Percentiles rank a stretch among this genome's conserved stretches.
Evolutionary conservation across 129 eudicot species (phyloP).

Genomic region (Escallonia herrerae): DNA sequence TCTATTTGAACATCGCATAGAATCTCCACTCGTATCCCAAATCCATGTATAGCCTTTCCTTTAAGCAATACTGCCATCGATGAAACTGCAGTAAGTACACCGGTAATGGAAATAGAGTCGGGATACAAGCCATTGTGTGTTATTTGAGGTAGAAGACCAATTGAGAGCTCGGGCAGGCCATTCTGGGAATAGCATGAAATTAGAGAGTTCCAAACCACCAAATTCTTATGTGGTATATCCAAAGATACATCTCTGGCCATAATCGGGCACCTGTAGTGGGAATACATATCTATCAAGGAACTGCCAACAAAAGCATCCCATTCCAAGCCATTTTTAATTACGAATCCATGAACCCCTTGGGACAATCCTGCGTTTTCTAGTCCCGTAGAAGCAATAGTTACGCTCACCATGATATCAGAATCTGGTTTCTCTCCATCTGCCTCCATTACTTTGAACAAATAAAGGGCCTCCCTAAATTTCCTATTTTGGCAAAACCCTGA

Average conservation of each 20-base stretch:
- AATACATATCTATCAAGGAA: slow-evolving; percentile 28
- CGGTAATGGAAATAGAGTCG: slow-evolving; percentile 27
- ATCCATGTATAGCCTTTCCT: slow-evolving; percentile 37
- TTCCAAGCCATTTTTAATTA: slow-evolving; percentile 25
- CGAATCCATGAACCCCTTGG: slow-evolving; percentile 21
- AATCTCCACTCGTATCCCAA: slow-evolving; percentile 12
- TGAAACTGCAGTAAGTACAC: slow-evolving; percentile 28
- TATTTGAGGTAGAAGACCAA: slow-evolving; percentile 30
- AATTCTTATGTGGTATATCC: slow-evolving; percentile 12
- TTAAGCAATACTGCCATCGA: slow-evolving; percentile 27
- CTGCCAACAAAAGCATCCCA: slow-evolving; percentile 22
- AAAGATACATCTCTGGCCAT: slow-evolving; percentile 17
- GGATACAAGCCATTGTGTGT: slow-evolving; percentile 22
- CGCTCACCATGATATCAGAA: slow-evolving; percentile 17
- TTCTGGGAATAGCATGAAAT: slow-evolving; percentile 34
- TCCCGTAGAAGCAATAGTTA: slow-evolving; percentile 13
- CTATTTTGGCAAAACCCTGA: slow-evolving; percentile 22
- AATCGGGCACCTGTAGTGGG: slow-evolving; percentile 18
- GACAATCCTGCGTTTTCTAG: not conserved
- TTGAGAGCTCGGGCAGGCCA: slow-evolving; percentile 24
- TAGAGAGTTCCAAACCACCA: slow-evolving; percentile 34
- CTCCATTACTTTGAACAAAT: slow-evolving; percentile 20
- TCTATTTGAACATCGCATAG: slow-evolving; percentile 24
- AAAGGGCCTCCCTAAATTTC: slow-evolving; percentile 20
- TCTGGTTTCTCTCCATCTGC: slow-evolving; percentile 24